Evolutionary conservation across 2,329 filamentous ascomycete species (phyloP), one percentile per base, ranked within the genome.

Genomic region (Zymoseptoria ardabiliae): DNA sequence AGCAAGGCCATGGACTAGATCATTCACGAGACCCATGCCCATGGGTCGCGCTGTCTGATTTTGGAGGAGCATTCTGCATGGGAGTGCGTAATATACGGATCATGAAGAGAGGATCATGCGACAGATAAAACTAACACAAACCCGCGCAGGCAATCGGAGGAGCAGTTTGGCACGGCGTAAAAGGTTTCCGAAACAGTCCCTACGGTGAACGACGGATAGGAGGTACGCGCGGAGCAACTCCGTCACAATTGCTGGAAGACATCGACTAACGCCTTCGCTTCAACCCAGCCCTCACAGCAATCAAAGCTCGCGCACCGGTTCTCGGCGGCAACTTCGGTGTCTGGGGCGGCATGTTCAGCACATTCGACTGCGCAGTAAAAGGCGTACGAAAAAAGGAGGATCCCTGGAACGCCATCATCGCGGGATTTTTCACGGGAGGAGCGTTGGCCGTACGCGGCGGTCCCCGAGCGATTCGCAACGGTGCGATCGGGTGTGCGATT

Each of bases 311-410:
- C 73, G 94, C 94, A 50, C 94, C 94, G 2, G 93, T 97, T 35
- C 84, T 97, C 53, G 94, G 94, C 72, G 94, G 94, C 71, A 99
- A 99, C 81, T 99, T 97, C 70, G 93, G 93, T 70, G 91, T 96
- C 59, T 97, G 94, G 93, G 93, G 94, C 73, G 94, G 94, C 66
- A 80, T 97, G 59, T 97, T 97, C 82, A 91, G 87, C 69, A 95
- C 91, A 63, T 97, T 93, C 72, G 94, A 99, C 79, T 99, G 94
- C 80, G 89, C 92, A 21, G 89, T 97, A 63, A 99, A 97, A 82
- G 93, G 93, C 59, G 80, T 81, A 66, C 71, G 75, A 45, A 90
- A 94, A 82, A 97, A 97, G 86, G 94, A 99, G 76, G 94, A 97
- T 74, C 91, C 94, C 13, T 97, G 91, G 80, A 97, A 97, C 78